Evolutionary conservation across 331 rosid species (phyloP).

Genomic region (Malus hybrid): DNA sequence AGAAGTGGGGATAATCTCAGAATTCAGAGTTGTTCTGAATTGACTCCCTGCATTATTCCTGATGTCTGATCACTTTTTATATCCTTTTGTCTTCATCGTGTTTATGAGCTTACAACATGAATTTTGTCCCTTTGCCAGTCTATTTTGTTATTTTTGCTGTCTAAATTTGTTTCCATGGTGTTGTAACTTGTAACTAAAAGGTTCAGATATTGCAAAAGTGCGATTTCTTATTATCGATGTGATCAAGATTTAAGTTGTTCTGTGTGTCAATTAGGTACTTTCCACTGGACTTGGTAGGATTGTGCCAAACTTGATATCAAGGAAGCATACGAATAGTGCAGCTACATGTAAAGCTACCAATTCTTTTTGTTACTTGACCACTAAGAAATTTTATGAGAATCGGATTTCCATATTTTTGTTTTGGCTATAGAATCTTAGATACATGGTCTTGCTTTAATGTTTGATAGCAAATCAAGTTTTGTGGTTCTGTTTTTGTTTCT

Average conservation of each 20-base stretch:
- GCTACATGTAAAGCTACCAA: constrained; percentile 56
- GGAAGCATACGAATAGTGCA: constrained; percentile 96
- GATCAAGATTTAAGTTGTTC: constrained; percentile 25
- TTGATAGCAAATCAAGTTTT: constrained; percentile 5
- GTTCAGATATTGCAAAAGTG: constrained; percentile 10
- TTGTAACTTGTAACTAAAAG: background rate
- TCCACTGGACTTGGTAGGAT: constrained; percentile 96
- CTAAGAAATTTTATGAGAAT: background rate
- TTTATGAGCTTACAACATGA: background rate
- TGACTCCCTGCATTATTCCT: background rate
- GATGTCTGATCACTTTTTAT: background rate
- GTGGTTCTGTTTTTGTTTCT: background rate
- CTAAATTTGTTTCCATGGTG: constrained; percentile 23
- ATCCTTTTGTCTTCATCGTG: background rate
- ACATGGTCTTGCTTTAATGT: background rate
- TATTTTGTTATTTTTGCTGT: background rate
- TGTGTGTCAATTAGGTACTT: constrained; percentile 57
- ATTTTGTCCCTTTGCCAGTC: background rate
- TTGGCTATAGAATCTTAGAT: background rate
- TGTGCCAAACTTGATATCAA: constrained; percentile 94
- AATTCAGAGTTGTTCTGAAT: background rate
- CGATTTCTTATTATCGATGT: constrained; percentile 18
- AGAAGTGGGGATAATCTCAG: background rate
- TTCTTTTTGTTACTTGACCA: background rate
- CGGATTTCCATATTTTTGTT: too few relatives aligned